Base-by-base conservation (phyloP, 148 eudicot species). In the Nepenthes gracilis region DNA sequence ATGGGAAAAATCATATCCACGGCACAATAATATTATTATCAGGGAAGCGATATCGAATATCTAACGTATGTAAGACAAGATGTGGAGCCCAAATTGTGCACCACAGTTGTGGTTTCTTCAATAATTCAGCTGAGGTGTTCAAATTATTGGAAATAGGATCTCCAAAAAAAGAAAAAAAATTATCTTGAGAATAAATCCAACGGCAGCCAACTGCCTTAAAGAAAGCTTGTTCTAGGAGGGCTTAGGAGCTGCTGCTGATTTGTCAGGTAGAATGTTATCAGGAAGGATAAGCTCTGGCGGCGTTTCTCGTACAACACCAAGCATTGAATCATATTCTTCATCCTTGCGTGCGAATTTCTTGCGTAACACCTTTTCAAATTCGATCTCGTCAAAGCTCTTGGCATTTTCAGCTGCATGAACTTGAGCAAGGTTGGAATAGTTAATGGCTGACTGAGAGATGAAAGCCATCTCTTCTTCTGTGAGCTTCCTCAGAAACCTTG, bases 361-460 rank as follows among this genome's bases (percentile, higher is more conserved):
- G 1, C 78, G 77, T 9, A 91, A 78, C 38, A 79, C 80, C 74
- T 87, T 91, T 72, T 78, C 78, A 43, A 87, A 81, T 67, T 91
- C 92, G 55, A 70, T 76, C 77, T 80, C 82, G 38, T 91, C 95
- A 55, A 91, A 78, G 66, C 74, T 65, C 82, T 91, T 87, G 33
- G 78, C 75, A 59, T 91, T 91, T 74, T 87, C 97, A 45, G 87
- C 78, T 23, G 89, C 97, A 62, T 91, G 97, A 64, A 75, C 90
- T 56, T 71, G 79, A 32, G 95, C 97, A 61, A 91, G 74, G 67
- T 77, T 81, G 1, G 81, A 23, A 57, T 91, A 91, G 60, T 85
- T 91, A 15, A 67, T 50, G 36, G 97, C 97, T 23, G 95, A 91
- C 54, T 85, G 77, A 12, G 95, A 73, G 36, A 91, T 91, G 83